A percentile compares a stretch with the other conserved stretches of the same genome.
phyloP scores from a whole-genome alignment of 75 land plant species.

The Cryptomeria japonica region DNA sequence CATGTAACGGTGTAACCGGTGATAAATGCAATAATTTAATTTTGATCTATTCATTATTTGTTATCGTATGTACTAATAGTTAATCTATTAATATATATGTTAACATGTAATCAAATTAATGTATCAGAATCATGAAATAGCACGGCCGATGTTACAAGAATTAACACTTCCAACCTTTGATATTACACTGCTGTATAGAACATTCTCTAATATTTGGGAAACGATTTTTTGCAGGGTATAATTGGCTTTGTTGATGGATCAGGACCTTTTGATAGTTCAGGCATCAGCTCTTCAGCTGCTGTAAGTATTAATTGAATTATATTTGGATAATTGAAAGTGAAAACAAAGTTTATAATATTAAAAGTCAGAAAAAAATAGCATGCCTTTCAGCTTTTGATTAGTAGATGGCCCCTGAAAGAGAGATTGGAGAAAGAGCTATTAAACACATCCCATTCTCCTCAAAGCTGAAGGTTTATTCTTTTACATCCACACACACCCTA shows the following conservation, averaged over 20 bases:
- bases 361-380: background rate
- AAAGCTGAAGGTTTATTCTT: background rate
- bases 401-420: background rate
- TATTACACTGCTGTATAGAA: background rate
- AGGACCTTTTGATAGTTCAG: constrained; percentile 90
- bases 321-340: background rate
- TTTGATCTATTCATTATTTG: too few relatives aligned
- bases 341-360: background rate
- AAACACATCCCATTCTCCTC: too few relatives aligned
- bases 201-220: background rate
- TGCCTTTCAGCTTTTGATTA: background rate
- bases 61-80: too few relatives aligned
- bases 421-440: too few relatives aligned
- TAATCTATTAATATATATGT: too few relatives aligned
- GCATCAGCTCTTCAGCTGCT: constrained; percentile 99
- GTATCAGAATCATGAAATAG: too few relatives aligned
- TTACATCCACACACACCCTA: background rate
- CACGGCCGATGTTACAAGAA: too few relatives aligned
- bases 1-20: too few relatives aligned
- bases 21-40: too few relatives aligned
- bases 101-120: too few relatives aligned
- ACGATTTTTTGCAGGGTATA: constrained; percentile 64
- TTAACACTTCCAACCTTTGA: too few relatives aligned
- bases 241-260: constrained; percentile 78
- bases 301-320: constrained; percentile 26